These are phyloP conservation scores for Fagus sylvatica DNA, from an alignment of 306 rosid species.

Conservation along the genomic window DNA sequence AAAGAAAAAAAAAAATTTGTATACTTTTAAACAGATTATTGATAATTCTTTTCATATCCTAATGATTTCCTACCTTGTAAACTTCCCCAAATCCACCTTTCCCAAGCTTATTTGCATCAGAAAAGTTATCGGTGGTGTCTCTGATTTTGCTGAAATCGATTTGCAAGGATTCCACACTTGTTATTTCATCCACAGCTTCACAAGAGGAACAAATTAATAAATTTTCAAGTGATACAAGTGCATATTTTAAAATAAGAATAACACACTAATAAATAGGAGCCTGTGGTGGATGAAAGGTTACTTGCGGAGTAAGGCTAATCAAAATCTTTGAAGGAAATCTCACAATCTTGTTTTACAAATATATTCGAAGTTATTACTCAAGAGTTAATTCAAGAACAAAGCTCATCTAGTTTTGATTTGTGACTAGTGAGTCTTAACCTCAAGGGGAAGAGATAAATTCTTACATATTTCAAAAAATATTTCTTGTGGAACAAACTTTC, in stretches of 20 bases:
- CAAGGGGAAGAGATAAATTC: too few species aligned
- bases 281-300: neutral
- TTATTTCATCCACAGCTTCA: too few species aligned
- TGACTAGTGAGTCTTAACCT: too few species aligned
- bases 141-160: neutral
- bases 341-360: too few species aligned
- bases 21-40: neutral
- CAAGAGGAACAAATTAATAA: neutral
- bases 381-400: too few species aligned
- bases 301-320: neutral
- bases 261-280: neutral
- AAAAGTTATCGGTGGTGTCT: slow-evolving; percentile 38
- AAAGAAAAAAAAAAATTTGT: neutral
- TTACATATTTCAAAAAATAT: too few species aligned
- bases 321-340: neutral
- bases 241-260: neutral
- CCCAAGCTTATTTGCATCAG: slow-evolving; percentile 33
- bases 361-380: too few species aligned
- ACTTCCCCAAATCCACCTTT: slow-evolving; percentile 48
- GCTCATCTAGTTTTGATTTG: neutral
- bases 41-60: neutral
- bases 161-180: neutral
- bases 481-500: too few species aligned
- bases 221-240: neutral
- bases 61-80: slow-evolving; percentile 32